Evolutionary conservation across 495 filamentous ascomycete species (phyloP), one percentile per base, ranked within the genome.

Genomic region (Talaromyces thailandensis): DNA sequence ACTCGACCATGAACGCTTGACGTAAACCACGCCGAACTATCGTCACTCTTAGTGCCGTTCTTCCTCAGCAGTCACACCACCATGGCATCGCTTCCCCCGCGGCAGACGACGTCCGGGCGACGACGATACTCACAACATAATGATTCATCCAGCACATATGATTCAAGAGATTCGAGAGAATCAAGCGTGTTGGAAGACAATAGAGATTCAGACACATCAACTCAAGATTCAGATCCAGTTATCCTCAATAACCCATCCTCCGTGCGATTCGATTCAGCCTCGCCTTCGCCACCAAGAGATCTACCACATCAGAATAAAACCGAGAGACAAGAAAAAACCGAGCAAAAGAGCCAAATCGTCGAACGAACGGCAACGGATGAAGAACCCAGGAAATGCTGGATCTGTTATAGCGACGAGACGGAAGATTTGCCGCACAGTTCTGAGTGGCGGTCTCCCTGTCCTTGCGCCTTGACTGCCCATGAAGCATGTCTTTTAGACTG

Each of bases 401-500:
- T 98, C 68, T 98, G 94, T 76, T 90, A 94, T 68, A 82, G 82
- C 59, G 90, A 93, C 65, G 86, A 92, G 64, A 92, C 86, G 24
- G 91, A 96, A 65, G 88, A 91, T 60, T 79, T 78, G 35, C 79
- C 82, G 43, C 77, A 84, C 4, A 84, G 84, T 24, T 71, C 79
- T n/a, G 81, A 87, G 68, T 98, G 93, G 92, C 85, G 89, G 18
- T 88, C 83, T 23, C 91, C 94, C 7, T 98, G 94, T 72, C 87
- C 86, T 0, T 98, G 94, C 75, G 89, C 87, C 23, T 77, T 98
- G 32, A 88, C 88, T 58, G 94, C 93, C 2, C 94, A 98, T 72
- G 90, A 97, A 71, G 82, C 84, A 25, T 98, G 94, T 71, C 79
- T 98, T 45, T 80, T 97, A 28, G 86, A 90, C 69, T 98, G 92